Base-by-base conservation (phyloP, 768 basidiomycete genomes). In the Grammothele lineata region DNA sequence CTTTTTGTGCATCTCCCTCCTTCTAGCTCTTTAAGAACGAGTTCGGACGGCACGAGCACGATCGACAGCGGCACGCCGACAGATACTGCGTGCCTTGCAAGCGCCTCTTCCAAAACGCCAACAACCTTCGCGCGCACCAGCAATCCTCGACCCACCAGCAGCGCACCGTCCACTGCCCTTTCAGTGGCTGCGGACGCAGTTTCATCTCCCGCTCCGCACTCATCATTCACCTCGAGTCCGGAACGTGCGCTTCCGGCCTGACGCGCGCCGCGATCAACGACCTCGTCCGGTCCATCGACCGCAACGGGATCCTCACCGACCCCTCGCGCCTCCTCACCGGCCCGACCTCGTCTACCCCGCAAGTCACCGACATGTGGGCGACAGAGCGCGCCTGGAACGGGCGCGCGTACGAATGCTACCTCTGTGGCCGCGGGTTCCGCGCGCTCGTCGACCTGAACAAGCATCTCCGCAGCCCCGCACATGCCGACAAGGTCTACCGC, bases 381-480 rank as follows among this genome's bases (percentile, higher is more conserved):
- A 75, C 73, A 9, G 56, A 57, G 3, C 61, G 51, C 22, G 66
- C 75, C 11, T 75, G 67, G 67, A 76, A 75, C 49, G 68, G 68
- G 0, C 4, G 0, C 5, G 66, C 53, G 5, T 87, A 70, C 60
- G 83, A 87, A 62, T 87, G 85, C 62, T 77, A 78, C 57, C 62
- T 87, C 21, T 87, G 85, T 60, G 72, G 78, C 59, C 47, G 43
- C 18, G 53, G 40, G 11, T 81, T 73, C 55, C 23, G 54, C 40
- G 56, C 66, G 0, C 70, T 85, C 11, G 10, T 14, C 0, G 65
- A 62, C 6, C 70, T 87, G 40, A 83, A 87, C 56, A 68, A 74
- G 51, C 87, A 87, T 56, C 69, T 87, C 36, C 68, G 71, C 40
- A 85, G 85, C 62, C 80, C 85, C 2, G 66, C 57, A 3, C 85